These are phyloP conservation scores for Senna siamea DNA, from an alignment of 306 rosid species.

Conservation along the genomic window DNA sequence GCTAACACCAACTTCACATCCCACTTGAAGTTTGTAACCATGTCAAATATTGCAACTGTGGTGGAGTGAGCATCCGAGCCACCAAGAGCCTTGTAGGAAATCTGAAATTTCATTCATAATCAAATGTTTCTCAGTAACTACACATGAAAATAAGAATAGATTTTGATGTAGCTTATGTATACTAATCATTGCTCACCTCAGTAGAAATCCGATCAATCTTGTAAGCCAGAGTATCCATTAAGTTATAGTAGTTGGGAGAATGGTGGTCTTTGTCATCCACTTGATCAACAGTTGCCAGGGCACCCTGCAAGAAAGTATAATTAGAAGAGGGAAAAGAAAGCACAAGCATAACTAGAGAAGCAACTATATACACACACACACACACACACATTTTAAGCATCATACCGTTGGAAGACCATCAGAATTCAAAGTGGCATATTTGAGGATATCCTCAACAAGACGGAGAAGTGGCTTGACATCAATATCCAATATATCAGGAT, in stretches of 20 bases:
- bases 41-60: conserved; percentile 46
- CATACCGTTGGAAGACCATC: conserved; percentile 43
- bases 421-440: conserved; percentile 37
- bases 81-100: conserved; percentile 47
- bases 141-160: too few species aligned
- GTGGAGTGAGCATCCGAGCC: conserved; percentile 55
- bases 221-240: conserved; percentile 51
- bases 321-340: conserved; percentile 10
- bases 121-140: background rate
- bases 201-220: conserved; percentile 61
- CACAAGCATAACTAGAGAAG: conserved; percentile 1
- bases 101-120: conserved; percentile 44
- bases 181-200: conserved; percentile 47
- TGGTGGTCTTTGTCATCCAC: conserved; percentile 47
- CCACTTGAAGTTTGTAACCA: conserved; percentile 53
- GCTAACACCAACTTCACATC: conserved; percentile 58
- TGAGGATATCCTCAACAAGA: conserved; percentile 62
- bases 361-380: background rate
- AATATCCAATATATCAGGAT: conserved; percentile 50
- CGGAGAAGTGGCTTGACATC: conserved; percentile 57
- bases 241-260: conserved; percentile 37
- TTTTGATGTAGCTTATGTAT: background rate
- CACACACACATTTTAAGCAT: conserved; percentile 1
- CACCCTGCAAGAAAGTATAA: conserved; percentile 41
- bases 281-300: conserved; percentile 34